These are phyloP conservation scores for Cadophora luteo-olivacea DNA, from an alignment of 2,329 filamentous ascomycete genomes.

Conservation along the genomic window DNA sequence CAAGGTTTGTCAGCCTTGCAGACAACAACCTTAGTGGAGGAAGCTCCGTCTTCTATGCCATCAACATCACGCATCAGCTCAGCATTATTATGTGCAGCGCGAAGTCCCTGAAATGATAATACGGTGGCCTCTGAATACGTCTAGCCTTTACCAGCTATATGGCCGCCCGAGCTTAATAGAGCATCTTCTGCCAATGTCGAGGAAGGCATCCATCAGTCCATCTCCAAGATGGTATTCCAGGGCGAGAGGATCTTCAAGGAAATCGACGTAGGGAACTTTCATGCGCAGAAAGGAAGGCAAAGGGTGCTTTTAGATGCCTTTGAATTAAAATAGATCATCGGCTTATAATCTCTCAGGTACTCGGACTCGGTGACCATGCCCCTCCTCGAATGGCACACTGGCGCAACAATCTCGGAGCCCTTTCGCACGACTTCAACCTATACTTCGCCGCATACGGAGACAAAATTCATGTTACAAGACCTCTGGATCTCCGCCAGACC, in stretches of 20 bases:
- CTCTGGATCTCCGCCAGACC: constrained; percentile 54
- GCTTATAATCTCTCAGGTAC: background rate
- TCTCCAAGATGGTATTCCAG: background rate
- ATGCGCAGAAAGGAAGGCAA: constrained; percentile 20
- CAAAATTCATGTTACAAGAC: constrained; percentile 63
- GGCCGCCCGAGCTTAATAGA: background rate
- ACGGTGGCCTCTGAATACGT: background rate
- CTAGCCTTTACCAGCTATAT: background rate
- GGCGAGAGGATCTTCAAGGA: constrained; percentile 24
- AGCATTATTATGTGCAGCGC: background rate
- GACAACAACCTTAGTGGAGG: background rate
- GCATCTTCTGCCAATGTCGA: background rate
- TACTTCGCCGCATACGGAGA: constrained; percentile 66
- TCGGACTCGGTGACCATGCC: background rate
- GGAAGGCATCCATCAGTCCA: background rate
- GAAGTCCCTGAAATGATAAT: background rate
- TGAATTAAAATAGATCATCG: background rate
- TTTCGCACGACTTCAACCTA: constrained; percentile 65
- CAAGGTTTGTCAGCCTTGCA: constrained; percentile 6
- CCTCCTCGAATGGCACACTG: constrained; percentile 38
- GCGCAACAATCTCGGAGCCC: constrained; percentile 62
- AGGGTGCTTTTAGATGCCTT: background rate
- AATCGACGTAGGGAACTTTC: constrained; percentile 29
- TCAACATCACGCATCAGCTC: background rate
- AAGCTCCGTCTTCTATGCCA: background rate